Conservation (phyloP, 768 basidiomycete species). For the Boletus vermiculosoides region DNA sequence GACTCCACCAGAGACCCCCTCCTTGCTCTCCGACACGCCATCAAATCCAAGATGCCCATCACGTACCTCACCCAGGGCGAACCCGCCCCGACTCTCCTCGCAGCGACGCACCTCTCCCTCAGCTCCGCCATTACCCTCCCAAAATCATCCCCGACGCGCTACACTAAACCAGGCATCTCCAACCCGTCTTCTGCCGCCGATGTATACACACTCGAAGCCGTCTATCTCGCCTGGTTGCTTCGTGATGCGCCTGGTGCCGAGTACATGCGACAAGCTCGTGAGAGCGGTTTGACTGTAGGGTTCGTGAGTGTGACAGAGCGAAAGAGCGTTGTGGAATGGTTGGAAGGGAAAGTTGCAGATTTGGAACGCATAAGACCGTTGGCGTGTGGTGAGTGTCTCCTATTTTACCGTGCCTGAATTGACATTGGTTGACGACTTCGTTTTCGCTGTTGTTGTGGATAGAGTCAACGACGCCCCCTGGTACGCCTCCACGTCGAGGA, state of each 20-base stretch:
- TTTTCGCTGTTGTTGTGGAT: slow-evolving; percentile 2
- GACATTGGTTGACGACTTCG: not conserved
- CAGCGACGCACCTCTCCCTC: slow-evolving; percentile 67
- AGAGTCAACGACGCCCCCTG: slow-evolving; percentile 63
- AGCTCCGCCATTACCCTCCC: slow-evolving; percentile 52
- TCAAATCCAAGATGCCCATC: slow-evolving; percentile 52
- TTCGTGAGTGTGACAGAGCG: slow-evolving; percentile 88
- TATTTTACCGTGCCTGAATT: not conserved
- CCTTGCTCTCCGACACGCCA: slow-evolving; percentile 57
- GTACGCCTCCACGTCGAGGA: slow-evolving; percentile 46
- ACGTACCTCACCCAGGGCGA: slow-evolving; percentile 41
- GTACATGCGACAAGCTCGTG: slow-evolving; percentile 85
- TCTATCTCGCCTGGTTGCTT: slow-evolving; percentile 83
- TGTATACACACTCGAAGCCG: slow-evolving; percentile 75
- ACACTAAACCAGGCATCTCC: slow-evolving; percentile 59
- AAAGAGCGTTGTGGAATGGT: slow-evolving; percentile 82
- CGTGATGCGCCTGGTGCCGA: slow-evolving; percentile 74
- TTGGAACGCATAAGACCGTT: slow-evolving; percentile 27
- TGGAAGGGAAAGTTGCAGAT: slow-evolving; percentile 53
- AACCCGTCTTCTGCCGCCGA: slow-evolving; percentile 36
- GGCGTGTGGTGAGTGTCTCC: slow-evolving; percentile 16
- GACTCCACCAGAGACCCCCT: slow-evolving; percentile 44
- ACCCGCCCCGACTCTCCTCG: slow-evolving; percentile 46
- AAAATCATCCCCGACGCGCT: slow-evolving; percentile 76
- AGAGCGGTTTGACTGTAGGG: slow-evolving; percentile 66